Evolutionary conservation across 108 stramenopile genomes (phyloP), one percentile per base, ranked within the genome.

Genomic region (Skeletonema costatum): DNA sequence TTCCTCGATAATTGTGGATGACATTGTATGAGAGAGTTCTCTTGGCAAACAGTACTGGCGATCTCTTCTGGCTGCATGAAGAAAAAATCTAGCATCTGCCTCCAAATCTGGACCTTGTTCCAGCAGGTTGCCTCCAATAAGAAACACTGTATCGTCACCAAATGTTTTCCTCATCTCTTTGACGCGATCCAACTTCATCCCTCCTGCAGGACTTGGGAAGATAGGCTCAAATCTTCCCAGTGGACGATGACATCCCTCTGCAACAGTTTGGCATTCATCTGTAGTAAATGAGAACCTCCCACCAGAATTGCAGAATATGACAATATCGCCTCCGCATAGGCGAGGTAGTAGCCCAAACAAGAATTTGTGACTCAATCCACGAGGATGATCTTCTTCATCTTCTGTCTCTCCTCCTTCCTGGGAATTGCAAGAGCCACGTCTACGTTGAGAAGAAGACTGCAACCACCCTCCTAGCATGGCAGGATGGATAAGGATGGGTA

Each of bases 21-120:
- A 19, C 14, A 32, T 60, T 25, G 25, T 25, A 17, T 29, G 42
- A 31, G 70, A 19, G 2, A 66, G 44, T 8, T 51, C 41, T 59
- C 58, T 66, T 21, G 36, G 35, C 17, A 35, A 17, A 56, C 32
- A 58, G 30, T 63, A 75, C 16, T 11, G 51, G n/a, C 36, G 46
- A 66, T 76, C 75, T 32, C 75, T 60, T 4, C 75, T 61, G 33
- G 75, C 75, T 32, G 41, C 60, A 48, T 62, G 66, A 6, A 32
- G 21, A 62, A 76, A 76, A 33, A 68, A 32, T 31, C 31, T 42
- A n/a, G 75, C 66, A 62, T 76, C 75, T 14, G 35, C 32, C 21
- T 76, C 75, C 60, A 68, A 61, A 76, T 76, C 75, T 44, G 75
- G 60, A 2, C 75, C 75, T 51, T 76, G 75, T 42, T 76, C 75